phyloP scores from a whole-genome alignment of 306 rosid species.

The Citrullus colocynthis region DNA sequence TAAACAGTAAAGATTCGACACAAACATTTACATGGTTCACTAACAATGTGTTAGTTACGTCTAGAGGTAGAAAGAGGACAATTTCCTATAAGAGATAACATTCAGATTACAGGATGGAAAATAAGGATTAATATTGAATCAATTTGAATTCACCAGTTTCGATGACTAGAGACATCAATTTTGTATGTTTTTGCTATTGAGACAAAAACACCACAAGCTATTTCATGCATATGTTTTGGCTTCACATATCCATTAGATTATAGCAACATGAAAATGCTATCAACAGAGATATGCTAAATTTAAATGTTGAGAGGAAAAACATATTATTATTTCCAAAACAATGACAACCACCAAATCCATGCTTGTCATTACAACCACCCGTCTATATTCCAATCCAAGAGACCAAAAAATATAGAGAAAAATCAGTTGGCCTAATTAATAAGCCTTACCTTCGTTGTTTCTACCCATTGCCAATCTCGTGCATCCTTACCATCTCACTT shows the following conservation, averaged over 20 bases:
- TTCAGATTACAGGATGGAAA: no score
- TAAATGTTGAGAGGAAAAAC: neutral
- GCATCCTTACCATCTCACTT: conserved; percentile 19
- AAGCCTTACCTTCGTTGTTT: conserved; percentile 23
- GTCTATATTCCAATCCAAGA: conserved; percentile 15
- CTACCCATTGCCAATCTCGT: conserved; percentile 31
- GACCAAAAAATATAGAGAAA: neutral
- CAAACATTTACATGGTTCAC: no score
- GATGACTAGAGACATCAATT: neutral
- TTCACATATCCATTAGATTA: neutral
- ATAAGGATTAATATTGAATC: no score
- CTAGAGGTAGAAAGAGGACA: no score
- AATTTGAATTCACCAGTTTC: neutral
- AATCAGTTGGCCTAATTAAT: conserved; percentile 18
- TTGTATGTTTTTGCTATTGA: neutral
- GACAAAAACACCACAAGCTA: neutral
- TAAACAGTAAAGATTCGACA: no score
- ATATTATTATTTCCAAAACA: neutral
- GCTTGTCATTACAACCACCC: conserved; percentile 25
- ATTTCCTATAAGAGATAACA: no score
- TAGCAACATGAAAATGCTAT: neutral
- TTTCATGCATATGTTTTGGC: neutral
- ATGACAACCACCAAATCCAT: conserved; percentile 33
- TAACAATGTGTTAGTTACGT: no score
- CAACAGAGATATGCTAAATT: neutral